Conservation (phyloP, 2,329 filamentous ascomycete species). For the Drechslerella coelobrocha region DNA sequence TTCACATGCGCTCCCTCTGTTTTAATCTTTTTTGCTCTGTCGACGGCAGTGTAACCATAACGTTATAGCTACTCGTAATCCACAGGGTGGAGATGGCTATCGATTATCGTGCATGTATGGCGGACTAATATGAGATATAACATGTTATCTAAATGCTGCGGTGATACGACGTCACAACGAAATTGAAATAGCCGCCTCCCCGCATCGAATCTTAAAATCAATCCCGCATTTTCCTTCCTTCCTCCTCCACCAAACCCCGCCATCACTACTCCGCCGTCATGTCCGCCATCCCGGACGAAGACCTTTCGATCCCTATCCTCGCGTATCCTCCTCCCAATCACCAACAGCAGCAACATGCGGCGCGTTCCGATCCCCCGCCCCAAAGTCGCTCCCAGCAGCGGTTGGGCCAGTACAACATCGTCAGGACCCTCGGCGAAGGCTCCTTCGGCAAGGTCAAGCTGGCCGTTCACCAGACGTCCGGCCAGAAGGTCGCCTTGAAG, state of each 20-base stretch:
- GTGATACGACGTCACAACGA: conserved; percentile 46
- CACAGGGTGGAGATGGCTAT: too few relatives aligned
- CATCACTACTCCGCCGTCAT: conserved; percentile 5
- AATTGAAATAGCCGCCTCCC: conserved; percentile 26
- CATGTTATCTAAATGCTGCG: too few relatives aligned
- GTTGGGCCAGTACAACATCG: conserved; percentile 87
- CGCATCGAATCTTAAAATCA: background rate
- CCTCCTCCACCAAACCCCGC: background rate
- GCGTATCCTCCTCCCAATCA: conserved; percentile 40
- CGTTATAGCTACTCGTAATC: too few relatives aligned
- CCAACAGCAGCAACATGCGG: conserved; percentile 57
- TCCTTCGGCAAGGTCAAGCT: conserved; percentile 99
- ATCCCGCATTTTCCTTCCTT: background rate
- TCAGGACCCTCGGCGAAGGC: conserved; percentile 90
- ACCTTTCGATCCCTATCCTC: conserved; percentile 43
- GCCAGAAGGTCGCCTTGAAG: conserved; percentile 95
- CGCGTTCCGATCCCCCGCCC: conserved; percentile 65
- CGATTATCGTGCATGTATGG: too few relatives aligned
- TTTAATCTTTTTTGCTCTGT: too few relatives aligned
- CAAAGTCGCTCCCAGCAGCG: conserved; percentile 68
- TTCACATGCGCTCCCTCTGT: too few relatives aligned
- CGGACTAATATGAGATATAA: too few relatives aligned
- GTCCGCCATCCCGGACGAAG: conserved; percentile 46
- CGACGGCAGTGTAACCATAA: too few relatives aligned
- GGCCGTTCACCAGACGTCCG: conserved; percentile 87